A percentile compares a stretch with the other conserved stretches of the same genome.
phyloP scores from a whole-genome alignment of 768 basidiomycete genomes.

The Tremella yokohamensis region DNA sequence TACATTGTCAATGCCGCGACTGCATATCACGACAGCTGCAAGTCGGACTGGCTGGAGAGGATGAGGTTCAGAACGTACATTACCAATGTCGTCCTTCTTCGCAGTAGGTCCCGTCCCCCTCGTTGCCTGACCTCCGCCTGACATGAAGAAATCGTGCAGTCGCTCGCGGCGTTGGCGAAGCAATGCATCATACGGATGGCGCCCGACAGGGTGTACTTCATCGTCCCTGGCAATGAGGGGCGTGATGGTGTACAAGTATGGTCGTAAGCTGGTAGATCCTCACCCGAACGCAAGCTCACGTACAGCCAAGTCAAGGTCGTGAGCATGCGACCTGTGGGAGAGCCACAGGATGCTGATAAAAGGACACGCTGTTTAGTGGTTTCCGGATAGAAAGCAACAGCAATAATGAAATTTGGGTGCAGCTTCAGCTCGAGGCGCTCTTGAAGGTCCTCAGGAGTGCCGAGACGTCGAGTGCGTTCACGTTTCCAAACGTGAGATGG shows the following conservation, averaged over 20 bases:
- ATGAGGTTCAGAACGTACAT: constrained; percentile 50
- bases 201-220: constrained; percentile 45
- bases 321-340: constrained; percentile 5
- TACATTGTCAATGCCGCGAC: no score
- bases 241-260: constrained; percentile 50
- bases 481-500: background rate
- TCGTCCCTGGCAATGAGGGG: constrained; percentile 48
- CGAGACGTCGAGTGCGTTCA: constrained; percentile 39
- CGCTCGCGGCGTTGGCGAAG: constrained; percentile 36
- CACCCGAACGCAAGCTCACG: background rate
- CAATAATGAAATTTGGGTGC: constrained; percentile 49
- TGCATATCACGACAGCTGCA: no score
- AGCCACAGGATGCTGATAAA: background rate
- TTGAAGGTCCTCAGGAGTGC: constrained; percentile 46
- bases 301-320: constrained; percentile 45
- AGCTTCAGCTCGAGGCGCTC: constrained; percentile 41
- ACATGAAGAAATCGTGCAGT: constrained; percentile 42
- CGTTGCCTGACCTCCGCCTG: constrained; percentile 8
- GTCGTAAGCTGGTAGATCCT: constrained; percentile 39
- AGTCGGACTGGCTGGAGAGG: background rate
- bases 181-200: constrained; percentile 42
- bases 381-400: constrained; percentile 49
- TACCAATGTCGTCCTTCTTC: constrained; percentile 38
- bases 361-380: constrained; percentile 42
- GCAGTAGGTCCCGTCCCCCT: constrained; percentile 25